Evolutionary conservation across 306 rosid species (phyloP).

Genomic region (Castanea crenata): DNA sequence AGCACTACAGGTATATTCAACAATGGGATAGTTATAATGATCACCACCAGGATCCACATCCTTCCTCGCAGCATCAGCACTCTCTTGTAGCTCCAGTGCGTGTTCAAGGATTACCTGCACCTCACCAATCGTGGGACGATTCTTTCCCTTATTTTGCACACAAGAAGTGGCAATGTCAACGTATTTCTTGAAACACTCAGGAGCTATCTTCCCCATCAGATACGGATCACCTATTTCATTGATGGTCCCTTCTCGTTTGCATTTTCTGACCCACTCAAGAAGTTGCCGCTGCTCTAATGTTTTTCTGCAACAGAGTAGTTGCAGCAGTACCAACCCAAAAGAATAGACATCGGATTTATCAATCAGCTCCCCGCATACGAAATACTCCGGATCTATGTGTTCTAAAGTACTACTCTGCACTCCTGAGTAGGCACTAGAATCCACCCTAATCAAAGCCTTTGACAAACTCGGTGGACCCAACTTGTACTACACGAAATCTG

Average conservation of each 20-base stretch:
- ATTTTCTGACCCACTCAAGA: not conserved
- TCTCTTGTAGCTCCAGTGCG: slow-evolving; percentile 23
- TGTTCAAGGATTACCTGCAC: slow-evolving; percentile 33
- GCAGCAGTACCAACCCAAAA: slow-evolving; percentile 18
- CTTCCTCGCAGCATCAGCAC: not conserved
- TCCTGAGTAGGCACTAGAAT: not conserved
- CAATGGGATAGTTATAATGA: too few species aligned
- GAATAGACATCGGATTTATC: slow-evolving; percentile 18
- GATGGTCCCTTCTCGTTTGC: not conserved
- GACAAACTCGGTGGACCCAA: not conserved
- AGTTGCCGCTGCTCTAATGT: not conserved
- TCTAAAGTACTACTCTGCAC: not conserved
- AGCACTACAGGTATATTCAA: too few species aligned
- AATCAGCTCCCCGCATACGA: not conserved
- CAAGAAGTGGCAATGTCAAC: slow-evolving; percentile 17
- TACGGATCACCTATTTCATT: slow-evolving; percentile 13
- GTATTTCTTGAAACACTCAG: slow-evolving; percentile 13
- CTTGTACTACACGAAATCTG: not conserved
- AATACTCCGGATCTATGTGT: not conserved
- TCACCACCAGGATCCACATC: too few species aligned
- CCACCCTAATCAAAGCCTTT: not conserved
- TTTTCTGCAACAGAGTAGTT: not conserved
- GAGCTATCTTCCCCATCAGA: slow-evolving; percentile 11
- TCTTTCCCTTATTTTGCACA: not conserved
- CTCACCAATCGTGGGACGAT: slow-evolving; percentile 38